Evolutionary conservation across 495 filamentous ascomycete genomes (phyloP), one percentile per base, ranked within the genome.

Genomic region (Trichoderma parareesei): DNA sequence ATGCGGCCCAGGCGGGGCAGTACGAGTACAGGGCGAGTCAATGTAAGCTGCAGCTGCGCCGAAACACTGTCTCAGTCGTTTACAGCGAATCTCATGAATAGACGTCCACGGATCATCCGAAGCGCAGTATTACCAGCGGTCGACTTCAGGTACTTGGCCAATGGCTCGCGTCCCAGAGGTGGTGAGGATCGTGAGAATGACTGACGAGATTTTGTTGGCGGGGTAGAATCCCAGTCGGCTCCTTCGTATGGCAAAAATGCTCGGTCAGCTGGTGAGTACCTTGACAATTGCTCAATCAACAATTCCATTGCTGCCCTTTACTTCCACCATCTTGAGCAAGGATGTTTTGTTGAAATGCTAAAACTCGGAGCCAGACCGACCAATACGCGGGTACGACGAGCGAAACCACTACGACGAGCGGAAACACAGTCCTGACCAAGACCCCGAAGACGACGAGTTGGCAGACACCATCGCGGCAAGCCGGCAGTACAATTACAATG

Each of bases 81-180:
- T 0, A 57, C 53, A 33, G 10, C 27, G 40, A 9, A 10, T 57
- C 27, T 8, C 18, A 37, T 35, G 37, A 57, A 13, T 13, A 57
- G 53, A 57, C 27, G 53, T 57, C 33, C 53, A 57, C 53, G 53
- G 27, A 57, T 57, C 53, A 11, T 37, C 53, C 27, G 53, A 57
- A 16, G 53, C 53, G 20, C 53, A 57, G 27, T 57, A 37, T 16
- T 57, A 57, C 18, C 53, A 37, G 53, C 14, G 27, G 18, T 57
- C 53, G 53, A 33, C 53, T 35, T 57, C 53, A 57, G 53, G 53
- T 57, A 57, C 16, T 35, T 37, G 37, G 4, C 20, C 20, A 38
- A 57, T 57, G 27, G 53, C 11, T 18, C 20, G 11, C 9, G 16
- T 14, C 43, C 43, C 43, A 35, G 10, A 37, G 6, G 13, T 10